A percentile compares a stretch with the other conserved stretches of the same genome.
These are phyloP conservation scores for Penicillium brevicompactum DNA, from an alignment of 2,329 filamentous ascomycete species.

Conservation along the genomic window DNA sequence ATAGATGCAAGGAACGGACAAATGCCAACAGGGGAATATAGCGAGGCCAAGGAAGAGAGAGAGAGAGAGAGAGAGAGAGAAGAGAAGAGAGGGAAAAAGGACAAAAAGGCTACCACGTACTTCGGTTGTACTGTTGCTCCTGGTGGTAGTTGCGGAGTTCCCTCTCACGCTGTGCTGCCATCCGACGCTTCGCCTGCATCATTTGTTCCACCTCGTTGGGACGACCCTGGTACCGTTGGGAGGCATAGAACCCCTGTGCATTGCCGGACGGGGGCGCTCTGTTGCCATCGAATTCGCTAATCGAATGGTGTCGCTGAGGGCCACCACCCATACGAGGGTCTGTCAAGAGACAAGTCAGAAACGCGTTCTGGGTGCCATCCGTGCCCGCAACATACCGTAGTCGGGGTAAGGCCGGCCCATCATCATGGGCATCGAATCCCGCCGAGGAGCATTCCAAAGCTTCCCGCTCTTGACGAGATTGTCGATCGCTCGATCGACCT, in stretches of 20 bases:
- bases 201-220: slow-evolving; percentile 95
- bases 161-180: slow-evolving; percentile 98
- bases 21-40: slow-evolving; percentile 33
- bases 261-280: slow-evolving; percentile 75
- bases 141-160: slow-evolving; percentile 99
- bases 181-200: slow-evolving; percentile 98
- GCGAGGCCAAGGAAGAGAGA: slow-evolving; percentile 35
- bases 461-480: slow-evolving; percentile 97
- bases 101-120: slow-evolving; percentile 59
- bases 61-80: slow-evolving; percentile 30
- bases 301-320: slow-evolving; percentile 76
- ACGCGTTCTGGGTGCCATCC: slow-evolving; percentile 19
- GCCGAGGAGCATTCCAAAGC: slow-evolving; percentile 73
- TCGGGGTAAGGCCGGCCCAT: slow-evolving; percentile 61
- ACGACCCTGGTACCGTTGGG: slow-evolving; percentile 85
- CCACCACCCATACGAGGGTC: slow-evolving; percentile 70
- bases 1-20: slow-evolving; percentile 37
- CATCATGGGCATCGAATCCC: slow-evolving; percentile 75
- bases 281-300: slow-evolving; percentile 79
- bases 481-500: slow-evolving; percentile 94
- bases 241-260: slow-evolving; percentile 90
- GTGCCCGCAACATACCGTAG: slow-evolving; percentile 56
- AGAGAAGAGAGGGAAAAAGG: slow-evolving; percentile 29
- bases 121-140: slow-evolving; percentile 99
- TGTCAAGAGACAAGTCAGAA: slow-evolving; percentile 43